Percentiles rank a stretch among this genome's conserved stretches.
Conservation (phyloP, 2,329 filamentous ascomycete species). For the Lasiodiplodia gonubiensis region DNA sequence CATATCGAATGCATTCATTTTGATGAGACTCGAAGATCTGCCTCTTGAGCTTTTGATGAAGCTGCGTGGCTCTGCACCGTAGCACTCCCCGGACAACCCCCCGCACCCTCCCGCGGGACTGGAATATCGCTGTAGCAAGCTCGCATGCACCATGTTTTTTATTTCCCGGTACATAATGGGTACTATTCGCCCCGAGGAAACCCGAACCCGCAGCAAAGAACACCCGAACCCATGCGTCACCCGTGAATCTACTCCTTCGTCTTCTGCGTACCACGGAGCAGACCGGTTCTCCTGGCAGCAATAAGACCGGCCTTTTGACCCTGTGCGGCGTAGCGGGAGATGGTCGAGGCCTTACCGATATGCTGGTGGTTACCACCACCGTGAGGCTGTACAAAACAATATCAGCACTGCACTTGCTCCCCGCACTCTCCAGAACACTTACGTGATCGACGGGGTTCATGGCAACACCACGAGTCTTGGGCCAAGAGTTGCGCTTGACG, state of each 20-base stretch:
- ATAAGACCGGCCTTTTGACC: slow-evolving; percentile 99
- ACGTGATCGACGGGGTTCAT: slow-evolving; percentile 99
- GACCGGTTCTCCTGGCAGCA: slow-evolving; percentile 98
- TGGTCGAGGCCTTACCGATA: slow-evolving; percentile 99
- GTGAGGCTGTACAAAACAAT: slow-evolving; percentile 50
- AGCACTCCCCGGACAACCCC: slow-evolving; percentile 7
- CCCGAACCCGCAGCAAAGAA: slow-evolving; percentile 31
- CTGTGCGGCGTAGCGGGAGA: slow-evolving; percentile 94
- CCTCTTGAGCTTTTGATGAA: slow-evolving; percentile 14
- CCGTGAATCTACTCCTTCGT: slow-evolving; percentile 74
- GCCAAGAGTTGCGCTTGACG: slow-evolving; percentile 99
- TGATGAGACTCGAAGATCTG: slow-evolving; percentile 21
- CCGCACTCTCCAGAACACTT: slow-evolving; percentile 42
- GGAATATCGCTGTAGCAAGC: slow-evolving; percentile 24
- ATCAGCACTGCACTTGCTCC: slow-evolving; percentile 40
- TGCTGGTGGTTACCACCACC: slow-evolving; percentile 98
- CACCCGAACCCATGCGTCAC: slow-evolving; percentile 32
- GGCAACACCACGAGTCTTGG: slow-evolving; percentile 99
- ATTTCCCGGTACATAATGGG: slow-evolving; percentile 30
- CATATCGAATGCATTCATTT: slow-evolving; percentile 24
- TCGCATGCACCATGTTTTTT: slow-evolving; percentile 30
- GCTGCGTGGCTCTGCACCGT: slow-evolving; percentile 18
- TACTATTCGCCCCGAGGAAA: slow-evolving; percentile 30
- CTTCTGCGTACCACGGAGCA: slow-evolving; percentile 99
- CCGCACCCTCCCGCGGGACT: slow-evolving; percentile 3